Evolutionary conservation across 2,329 filamentous ascomycete genomes (phyloP), one percentile per base, ranked within the genome.

Genomic region (Diplocarpon mali): DNA sequence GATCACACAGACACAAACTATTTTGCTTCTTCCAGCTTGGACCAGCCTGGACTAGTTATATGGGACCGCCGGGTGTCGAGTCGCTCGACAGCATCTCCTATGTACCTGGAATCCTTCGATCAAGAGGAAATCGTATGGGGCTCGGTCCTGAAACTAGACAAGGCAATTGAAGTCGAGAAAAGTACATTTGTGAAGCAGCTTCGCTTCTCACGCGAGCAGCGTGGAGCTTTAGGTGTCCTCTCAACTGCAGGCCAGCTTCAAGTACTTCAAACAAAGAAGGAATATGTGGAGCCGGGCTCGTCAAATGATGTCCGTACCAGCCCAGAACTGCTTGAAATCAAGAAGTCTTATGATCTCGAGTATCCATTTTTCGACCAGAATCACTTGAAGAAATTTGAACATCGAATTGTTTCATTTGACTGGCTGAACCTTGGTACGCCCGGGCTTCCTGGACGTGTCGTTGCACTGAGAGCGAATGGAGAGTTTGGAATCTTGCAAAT

Each of bases 1-100:
- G 85, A 92, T 65, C 85, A 84, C 48, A 69, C 78, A 16, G 83
- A 93, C 55, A 78, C 82, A 52, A 88, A 92, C 55, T 90, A 88
- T 62, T 90, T 92, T 65, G 80, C 85, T 1, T 89, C 85, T 1
- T 86, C 84, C 12, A 81, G 82, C 2, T 67, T 85, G 11, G 83
- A 85, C 47, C 80, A 85, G 40, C 81, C 85, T 0, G 78, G 78
- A 7, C 71, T 90, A 41, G 80, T 83, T 61, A 72, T 90, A 28
- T 90, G 85, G 85, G 85, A 90, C 59, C 76, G 81, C 20, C 78
- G 85, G 35, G 74, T 73, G n/a, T 71, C 69, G 11, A 68, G 67
- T 15, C 70, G 73, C 10, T 64, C 69, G 1, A 62, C 71, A 10
- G 71, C 73, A 8, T 78, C 75, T 10, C 63, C 69, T 11, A 63